Percentiles rank a stretch among this genome's conserved stretches.
These are phyloP conservation scores for Pezicula rhizophila DNA, from an alignment of 2,329 filamentous ascomycete genomes.

Conservation along the genomic window DNA sequence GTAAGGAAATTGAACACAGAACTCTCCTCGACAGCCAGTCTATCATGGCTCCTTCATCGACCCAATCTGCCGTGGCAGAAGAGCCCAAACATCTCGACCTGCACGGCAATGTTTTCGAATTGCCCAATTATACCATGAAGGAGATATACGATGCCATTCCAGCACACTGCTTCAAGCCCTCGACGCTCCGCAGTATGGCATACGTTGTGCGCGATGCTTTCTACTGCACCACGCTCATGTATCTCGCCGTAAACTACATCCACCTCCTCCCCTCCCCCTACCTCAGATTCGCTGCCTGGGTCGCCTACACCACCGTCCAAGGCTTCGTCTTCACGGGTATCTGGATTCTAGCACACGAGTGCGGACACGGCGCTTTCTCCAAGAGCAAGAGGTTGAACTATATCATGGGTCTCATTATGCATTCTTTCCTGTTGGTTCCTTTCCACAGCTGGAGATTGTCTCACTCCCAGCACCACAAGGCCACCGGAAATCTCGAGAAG, in stretches of 20 bases:
- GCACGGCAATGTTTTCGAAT: slow-evolving; percentile 27
- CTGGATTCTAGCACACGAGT: slow-evolving; percentile 69
- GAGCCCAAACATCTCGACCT: slow-evolving; percentile 25
- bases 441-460: slow-evolving; percentile 71
- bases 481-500: slow-evolving; percentile 61
- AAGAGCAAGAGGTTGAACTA: slow-evolving; percentile 52
- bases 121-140: slow-evolving; percentile 29
- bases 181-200: slow-evolving; percentile 44
- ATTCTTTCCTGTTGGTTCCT: slow-evolving; percentile 61
- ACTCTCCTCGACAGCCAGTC: background rate
- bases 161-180: slow-evolving; percentile 56
- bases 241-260: slow-evolving; percentile 47
- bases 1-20: no score
- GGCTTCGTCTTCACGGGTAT: slow-evolving; percentile 63
- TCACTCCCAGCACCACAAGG: slow-evolving; percentile 64
- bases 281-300: slow-evolving; percentile 47
- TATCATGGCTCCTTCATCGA: slow-evolving; percentile 20
- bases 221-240: slow-evolving; percentile 42
- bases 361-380: slow-evolving; percentile 65
- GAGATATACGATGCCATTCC: slow-evolving; percentile 45
- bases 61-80: slow-evolving; percentile 55
- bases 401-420: slow-evolving; percentile 56
- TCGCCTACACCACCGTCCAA: slow-evolving; percentile 56
- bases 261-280: slow-evolving; percentile 40
- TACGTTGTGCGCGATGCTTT: slow-evolving; percentile 54